Evolutionary conservation across 2,329 filamentous ascomycete genomes (phyloP).

Genomic region (Clathrospora elynae): DNA sequence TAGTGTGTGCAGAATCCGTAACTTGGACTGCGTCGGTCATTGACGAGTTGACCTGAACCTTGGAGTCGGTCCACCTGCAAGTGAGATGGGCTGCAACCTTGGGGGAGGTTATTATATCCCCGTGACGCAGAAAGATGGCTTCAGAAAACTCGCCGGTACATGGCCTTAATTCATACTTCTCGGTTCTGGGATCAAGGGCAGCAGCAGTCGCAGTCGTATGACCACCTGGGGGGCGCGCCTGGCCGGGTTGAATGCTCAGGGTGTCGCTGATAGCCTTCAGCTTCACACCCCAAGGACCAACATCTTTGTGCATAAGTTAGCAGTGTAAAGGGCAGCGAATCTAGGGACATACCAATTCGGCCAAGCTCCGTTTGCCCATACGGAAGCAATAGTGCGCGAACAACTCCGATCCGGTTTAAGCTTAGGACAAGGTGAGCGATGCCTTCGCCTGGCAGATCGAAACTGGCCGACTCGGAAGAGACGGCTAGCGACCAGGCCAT

Average conservation of each 20-base stretch:
- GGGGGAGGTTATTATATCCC: constrained; percentile 31
- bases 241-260: constrained; percentile 25
- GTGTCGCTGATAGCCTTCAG: constrained; percentile 29
- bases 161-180: constrained; percentile 30
- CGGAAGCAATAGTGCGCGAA: neutral
- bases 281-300: constrained; percentile 29
- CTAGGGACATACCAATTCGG: constrained; percentile 21
- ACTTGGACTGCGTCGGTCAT: constrained; percentile 20
- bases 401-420: constrained; percentile 3
- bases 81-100: constrained; percentile 13
- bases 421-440: constrained; percentile 10
- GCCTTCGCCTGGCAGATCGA: constrained; percentile 8
- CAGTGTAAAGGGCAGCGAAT: neutral
- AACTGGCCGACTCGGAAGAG: constrained; percentile 1
- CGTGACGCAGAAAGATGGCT: constrained; percentile 37
- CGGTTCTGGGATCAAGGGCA: constrained; percentile 8
- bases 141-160: constrained; percentile 21
- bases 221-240: neutral
- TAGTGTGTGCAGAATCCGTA: constrained; percentile 2
- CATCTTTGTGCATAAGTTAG: constrained; percentile 19
- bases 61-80: constrained; percentile 24
- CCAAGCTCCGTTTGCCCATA: constrained; percentile 19
- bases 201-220: neutral
- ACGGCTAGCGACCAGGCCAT: constrained; percentile 26
- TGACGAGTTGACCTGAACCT: constrained; percentile 43